Conservation (phyloP, 257 asterid genomes). For the Fraxinus cuspidata region DNA sequence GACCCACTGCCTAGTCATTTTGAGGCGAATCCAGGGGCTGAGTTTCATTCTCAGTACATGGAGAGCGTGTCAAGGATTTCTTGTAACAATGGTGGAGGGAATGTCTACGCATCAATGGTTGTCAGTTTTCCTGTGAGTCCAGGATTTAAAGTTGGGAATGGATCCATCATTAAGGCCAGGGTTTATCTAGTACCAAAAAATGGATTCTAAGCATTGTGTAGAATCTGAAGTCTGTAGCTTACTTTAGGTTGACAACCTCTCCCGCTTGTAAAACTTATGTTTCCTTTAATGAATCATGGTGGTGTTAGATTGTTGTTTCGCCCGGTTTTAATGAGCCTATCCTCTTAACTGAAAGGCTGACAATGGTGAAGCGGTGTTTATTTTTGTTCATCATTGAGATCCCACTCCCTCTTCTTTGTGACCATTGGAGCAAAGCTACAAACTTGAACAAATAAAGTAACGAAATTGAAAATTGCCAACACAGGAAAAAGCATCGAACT, state of each 20-base stretch:
- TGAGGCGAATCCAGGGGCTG: slow-evolving; percentile 85
- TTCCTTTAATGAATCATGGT: too few relatives aligned
- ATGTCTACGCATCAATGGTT: slow-evolving; percentile 53
- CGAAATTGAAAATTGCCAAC: background rate
- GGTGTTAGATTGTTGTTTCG: too few relatives aligned
- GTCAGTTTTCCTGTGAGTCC: slow-evolving; percentile 97
- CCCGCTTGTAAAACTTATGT: too few relatives aligned
- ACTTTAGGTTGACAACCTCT: too few relatives aligned
- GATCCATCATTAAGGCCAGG: slow-evolving; percentile 44
- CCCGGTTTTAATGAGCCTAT: too few relatives aligned
- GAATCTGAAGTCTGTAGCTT: too few relatives aligned
- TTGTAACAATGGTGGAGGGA: slow-evolving; percentile 39
- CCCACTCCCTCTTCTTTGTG: background rate
- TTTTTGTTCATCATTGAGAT: background rate
- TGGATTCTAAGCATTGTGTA: too few relatives aligned
- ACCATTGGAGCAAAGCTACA: background rate
- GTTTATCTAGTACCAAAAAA: too few relatives aligned
- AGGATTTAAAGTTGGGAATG: slow-evolving; percentile 86
- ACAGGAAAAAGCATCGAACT: background rate
- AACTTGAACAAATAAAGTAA: background rate
- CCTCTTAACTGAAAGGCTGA: too few relatives aligned
- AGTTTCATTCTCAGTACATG: slow-evolving; percentile 89
- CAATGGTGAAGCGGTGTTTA: too few relatives aligned
- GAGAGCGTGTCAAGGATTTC: slow-evolving; percentile 74
- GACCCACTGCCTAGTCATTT: slow-evolving; percentile 92